phyloP scores from a whole-genome alignment of 2,329 filamentous ascomycete species.

The Acephala macrosclerotiorum region DNA sequence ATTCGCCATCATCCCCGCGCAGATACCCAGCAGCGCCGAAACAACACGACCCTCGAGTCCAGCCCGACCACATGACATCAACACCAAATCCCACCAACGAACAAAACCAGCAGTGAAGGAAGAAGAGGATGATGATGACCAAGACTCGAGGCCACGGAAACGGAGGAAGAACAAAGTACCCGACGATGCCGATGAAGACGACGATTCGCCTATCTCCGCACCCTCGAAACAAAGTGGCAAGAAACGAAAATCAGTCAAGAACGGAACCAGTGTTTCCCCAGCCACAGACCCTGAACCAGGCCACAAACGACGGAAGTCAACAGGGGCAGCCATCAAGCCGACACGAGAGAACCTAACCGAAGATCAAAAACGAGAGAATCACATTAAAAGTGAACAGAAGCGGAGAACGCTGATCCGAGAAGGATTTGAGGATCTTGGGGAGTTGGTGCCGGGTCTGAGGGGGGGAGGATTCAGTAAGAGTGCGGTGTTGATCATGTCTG shows the following conservation, averaged over 20 bases:
- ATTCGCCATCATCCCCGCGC: constrained; percentile 51
- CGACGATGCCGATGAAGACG: constrained; percentile 50
- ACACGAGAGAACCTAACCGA: constrained; percentile 72
- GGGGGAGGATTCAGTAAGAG: constrained; percentile 85
- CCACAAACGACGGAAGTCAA: constrained; percentile 59
- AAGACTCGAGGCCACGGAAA: constrained; percentile 55
- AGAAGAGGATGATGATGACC: constrained; percentile 43
- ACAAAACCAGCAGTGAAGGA: constrained; percentile 31
- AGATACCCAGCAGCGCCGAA: constrained; percentile 58
- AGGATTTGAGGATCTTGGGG: constrained; percentile 81
- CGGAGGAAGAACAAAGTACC: constrained; percentile 62
- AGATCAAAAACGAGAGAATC: constrained; percentile 84
- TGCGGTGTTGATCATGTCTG: constrained; percentile 76
- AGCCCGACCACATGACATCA: constrained; percentile 35
- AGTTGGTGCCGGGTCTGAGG: constrained; percentile 77
- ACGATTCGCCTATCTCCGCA: constrained; percentile 32
- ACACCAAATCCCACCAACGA: constrained; percentile 28
- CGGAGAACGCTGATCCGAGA: constrained; percentile 80
- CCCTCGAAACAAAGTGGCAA: constrained; percentile 45
- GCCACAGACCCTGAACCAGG: constrained; percentile 31
- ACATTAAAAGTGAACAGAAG: constrained; percentile 89
- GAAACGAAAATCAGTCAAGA: constrained; percentile 42
- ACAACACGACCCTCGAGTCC: constrained; percentile 69
- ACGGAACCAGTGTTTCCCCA: constrained; percentile 41
- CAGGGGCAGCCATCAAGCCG: constrained; percentile 49